phyloP scores from a whole-genome alignment of 2,329 filamentous ascomycete genomes.

The Diaporthe helianthi region DNA sequence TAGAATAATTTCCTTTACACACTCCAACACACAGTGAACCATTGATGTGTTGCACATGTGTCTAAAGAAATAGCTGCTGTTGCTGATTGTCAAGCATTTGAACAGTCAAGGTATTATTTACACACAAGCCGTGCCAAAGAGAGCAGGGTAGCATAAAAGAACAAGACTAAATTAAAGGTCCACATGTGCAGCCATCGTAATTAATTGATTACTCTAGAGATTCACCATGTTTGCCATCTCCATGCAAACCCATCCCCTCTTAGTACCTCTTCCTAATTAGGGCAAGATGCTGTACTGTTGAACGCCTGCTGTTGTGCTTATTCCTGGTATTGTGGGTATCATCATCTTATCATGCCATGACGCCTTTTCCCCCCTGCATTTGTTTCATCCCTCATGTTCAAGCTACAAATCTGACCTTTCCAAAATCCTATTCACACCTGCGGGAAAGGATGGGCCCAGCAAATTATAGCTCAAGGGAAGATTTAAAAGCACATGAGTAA shows the following conservation, averaged over 20 bases:
- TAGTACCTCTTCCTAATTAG: neutral
- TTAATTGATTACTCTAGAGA: neutral
- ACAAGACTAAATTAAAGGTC: neutral
- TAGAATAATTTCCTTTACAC: neutral
- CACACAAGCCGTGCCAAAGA: neutral
- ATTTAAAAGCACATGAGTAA: neutral
- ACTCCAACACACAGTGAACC: neutral
- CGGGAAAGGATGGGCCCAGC: neutral
- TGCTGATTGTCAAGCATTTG: no score
- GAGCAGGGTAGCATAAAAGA: neutral
- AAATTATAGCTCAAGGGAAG: neutral
- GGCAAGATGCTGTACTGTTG: neutral
- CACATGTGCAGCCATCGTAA: neutral
- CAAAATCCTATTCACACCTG: neutral
- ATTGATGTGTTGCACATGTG: neutral
- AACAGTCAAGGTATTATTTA: neutral
- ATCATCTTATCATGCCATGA: conserved; percentile 10
- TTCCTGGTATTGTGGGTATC: conserved; percentile 24
- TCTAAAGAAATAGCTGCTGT: neutral
- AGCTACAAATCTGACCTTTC: neutral
- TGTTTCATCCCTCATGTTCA: neutral
- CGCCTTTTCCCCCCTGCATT: neutral
- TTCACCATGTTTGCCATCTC: neutral
- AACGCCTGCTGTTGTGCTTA: conserved; percentile 17
- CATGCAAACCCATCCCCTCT: no score